These are phyloP conservation scores for Theobroma grandiflorum DNA, from an alignment of 441 rosid genomes.

Conservation along the genomic window DNA sequence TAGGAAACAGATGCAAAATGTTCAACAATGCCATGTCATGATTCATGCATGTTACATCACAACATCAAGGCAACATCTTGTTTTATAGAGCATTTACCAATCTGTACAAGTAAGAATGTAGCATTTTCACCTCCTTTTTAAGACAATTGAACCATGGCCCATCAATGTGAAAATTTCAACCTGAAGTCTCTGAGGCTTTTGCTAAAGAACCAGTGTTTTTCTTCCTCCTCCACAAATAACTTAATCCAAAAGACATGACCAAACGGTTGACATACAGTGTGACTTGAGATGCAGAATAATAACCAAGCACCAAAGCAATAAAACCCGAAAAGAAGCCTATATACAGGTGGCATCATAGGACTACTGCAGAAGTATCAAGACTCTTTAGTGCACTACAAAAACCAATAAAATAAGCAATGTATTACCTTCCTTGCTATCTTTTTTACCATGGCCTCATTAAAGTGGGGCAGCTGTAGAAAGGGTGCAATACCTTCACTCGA, in stretches of 20 bases:
- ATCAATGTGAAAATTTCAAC: not conserved
- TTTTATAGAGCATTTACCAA: slow-evolving; percentile 15
- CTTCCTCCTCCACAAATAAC: not conserved
- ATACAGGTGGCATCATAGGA: not conserved
- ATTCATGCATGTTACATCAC: slow-evolving; percentile 4
- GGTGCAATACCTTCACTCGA: slow-evolving; percentile 91
- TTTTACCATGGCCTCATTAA: slow-evolving; percentile 81
- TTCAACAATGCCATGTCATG: not conserved
- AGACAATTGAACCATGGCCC: not conserved
- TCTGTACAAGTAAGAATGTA: not conserved
- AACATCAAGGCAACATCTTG: slow-evolving; percentile 4
- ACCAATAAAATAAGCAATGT: slow-evolving; percentile 6
- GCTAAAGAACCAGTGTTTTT: not conserved
- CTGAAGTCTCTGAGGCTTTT: slow-evolving; percentile 12
- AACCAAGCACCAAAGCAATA: not conserved
- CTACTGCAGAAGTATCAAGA: slow-evolving; percentile 1
- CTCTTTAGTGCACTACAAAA: not conserved
- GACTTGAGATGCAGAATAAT: not conserved
- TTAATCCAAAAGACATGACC: not conserved
- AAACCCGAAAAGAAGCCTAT: slow-evolving; percentile 9
- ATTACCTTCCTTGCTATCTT: slow-evolving; percentile 92
- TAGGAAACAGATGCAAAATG: not conserved
- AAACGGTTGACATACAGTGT: not conserved
- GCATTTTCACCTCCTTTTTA: not conserved
- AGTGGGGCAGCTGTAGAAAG: slow-evolving; percentile 92